Conservation (phyloP, 345 rosid genomes). For the Populus simonii region DNA sequence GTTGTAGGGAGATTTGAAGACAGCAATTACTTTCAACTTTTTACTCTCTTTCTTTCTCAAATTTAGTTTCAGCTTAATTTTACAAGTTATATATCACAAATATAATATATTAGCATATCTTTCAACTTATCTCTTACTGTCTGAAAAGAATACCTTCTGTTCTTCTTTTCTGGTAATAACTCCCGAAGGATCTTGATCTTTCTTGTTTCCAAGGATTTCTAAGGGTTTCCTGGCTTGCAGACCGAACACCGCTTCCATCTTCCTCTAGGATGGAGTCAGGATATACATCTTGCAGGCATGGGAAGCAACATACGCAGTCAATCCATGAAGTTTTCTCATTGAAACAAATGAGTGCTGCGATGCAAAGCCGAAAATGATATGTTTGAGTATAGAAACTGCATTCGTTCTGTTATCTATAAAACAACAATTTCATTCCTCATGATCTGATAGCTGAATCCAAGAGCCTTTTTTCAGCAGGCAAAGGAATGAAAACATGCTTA, state of each 20-base stretch:
- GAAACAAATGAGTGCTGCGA: constrained; percentile 39
- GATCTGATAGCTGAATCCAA: neutral
- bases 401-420: neutral
- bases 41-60: no score
- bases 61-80: no score
- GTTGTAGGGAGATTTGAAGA: no score
- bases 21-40: no score
- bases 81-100: no score
- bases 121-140: no score
- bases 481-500: neutral
- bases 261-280: constrained; percentile 8
- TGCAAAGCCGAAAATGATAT: no score
- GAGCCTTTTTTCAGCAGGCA: no score
- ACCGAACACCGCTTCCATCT: constrained; percentile 17
- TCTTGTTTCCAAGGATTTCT: constrained; percentile 13
- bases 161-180: constrained; percentile 18
- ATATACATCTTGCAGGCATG: constrained; percentile 33
- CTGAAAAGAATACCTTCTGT: no score
- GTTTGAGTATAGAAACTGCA: no score
- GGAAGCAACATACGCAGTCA: constrained; percentile 18
- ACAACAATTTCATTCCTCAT: neutral
- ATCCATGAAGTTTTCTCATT: constrained; percentile 21
- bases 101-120: no score
- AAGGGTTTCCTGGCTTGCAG: constrained; percentile 7
- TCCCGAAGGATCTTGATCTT: constrained; percentile 26